These are phyloP conservation scores for Tetracentron sinense DNA, from an alignment of 164 flowering plant genomes.

Conservation along the genomic window DNA sequence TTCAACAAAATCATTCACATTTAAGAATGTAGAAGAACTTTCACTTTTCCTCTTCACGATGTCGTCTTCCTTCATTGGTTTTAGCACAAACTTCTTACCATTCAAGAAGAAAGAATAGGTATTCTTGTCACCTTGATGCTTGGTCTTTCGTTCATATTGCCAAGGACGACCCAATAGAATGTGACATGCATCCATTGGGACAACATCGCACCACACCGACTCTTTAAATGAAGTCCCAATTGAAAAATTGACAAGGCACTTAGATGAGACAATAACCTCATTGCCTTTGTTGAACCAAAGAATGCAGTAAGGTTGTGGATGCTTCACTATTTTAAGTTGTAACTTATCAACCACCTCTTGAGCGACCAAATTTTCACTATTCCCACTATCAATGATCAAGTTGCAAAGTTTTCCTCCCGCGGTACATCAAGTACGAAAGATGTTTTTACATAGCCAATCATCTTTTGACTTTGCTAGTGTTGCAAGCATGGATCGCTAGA, in stretches of 20 bases:
- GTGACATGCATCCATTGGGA: neutral
- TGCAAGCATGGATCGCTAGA: neutral
- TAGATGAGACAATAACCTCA: neutral
- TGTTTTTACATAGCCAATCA: neutral
- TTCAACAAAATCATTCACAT: neutral
- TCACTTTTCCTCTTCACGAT: neutral
- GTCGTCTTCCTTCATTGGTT: too few relatives aligned
- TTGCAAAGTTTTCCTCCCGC: neutral
- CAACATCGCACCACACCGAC: neutral
- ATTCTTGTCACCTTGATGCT: neutral
- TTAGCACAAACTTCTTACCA: neutral
- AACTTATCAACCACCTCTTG: neutral
- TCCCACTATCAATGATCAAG: neutral
- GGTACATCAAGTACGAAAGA: neutral
- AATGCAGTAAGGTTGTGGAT: neutral
- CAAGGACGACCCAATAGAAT: neutral
- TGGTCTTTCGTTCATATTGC: neutral
- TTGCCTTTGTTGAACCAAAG: neutral
- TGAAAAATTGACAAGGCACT: neutral
- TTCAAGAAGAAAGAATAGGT: neutral
- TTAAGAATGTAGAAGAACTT: neutral
- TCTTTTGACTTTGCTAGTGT: neutral
- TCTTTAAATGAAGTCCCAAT: neutral
- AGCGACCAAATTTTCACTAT: neutral
- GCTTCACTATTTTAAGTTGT: neutral